Evolutionary conservation across 2,329 filamentous ascomycete genomes (phyloP).

Genomic region (Monosporascus sp.): DNA sequence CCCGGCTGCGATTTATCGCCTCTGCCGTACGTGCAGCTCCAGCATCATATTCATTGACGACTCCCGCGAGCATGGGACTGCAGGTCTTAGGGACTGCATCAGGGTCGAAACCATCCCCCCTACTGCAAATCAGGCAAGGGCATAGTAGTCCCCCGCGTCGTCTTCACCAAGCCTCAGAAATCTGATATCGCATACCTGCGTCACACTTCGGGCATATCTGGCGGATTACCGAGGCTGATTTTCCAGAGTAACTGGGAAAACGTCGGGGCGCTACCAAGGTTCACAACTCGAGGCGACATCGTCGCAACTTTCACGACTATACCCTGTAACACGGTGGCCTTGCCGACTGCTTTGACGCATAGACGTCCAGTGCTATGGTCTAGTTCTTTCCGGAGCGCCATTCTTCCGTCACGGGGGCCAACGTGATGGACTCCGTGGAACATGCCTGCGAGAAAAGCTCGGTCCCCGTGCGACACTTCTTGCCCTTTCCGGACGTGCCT

Average conservation of each 20-base stretch:
- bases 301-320: conserved; percentile 59
- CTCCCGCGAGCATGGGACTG: conserved; percentile 2
- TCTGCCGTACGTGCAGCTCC: conserved; percentile 43
- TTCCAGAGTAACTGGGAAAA: conserved; percentile 51
- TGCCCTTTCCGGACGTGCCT: conserved; percentile 55
- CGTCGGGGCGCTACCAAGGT: conserved; percentile 47
- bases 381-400: conserved; percentile 57
- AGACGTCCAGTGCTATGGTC: conserved; percentile 54
- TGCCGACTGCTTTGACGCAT: conserved; percentile 56
- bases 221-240: conserved; percentile 58
- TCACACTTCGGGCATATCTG: conserved; percentile 62
- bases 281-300: conserved; percentile 26
- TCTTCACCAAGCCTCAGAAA: neutral
- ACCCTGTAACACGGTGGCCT: conserved; percentile 60
- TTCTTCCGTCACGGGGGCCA: conserved; percentile 50
- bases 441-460: conserved; percentile 23
- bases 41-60: conserved; percentile 41
- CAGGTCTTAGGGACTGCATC: conserved; percentile 5
- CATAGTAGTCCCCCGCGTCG: neutral
- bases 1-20: conserved; percentile 41
- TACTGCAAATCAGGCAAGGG: neutral
- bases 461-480: conserved; percentile 48
- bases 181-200: conserved; percentile 50
- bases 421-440: conserved; percentile 43
- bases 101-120: conserved; percentile 10